A percentile compares a stretch with the other conserved stretches of the same genome.
Evolutionary conservation across 768 basidiomycete species (phyloP).

Genomic region (Tricholoma sp.): DNA sequence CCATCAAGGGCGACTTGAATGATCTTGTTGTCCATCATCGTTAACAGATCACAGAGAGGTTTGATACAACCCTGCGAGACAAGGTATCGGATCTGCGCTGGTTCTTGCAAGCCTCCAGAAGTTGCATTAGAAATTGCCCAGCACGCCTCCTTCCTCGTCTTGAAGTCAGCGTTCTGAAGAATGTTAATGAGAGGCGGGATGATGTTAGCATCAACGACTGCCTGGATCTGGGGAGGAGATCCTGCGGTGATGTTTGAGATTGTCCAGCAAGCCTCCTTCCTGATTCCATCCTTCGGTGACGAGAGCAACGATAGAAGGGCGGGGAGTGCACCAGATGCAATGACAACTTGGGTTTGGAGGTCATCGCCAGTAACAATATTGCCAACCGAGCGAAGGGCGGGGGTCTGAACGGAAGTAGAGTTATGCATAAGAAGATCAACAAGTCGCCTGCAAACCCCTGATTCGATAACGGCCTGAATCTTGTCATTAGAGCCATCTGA

Average conservation of each 20-base stretch:
- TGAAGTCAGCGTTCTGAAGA: conserved; percentile 96
- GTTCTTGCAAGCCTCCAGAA: conserved; percentile 95
- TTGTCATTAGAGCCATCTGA: conserved; percentile 99
- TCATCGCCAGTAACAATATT: conserved; percentile 99
- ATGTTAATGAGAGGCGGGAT: conserved; percentile 98
- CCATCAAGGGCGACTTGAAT: conserved; percentile 98
- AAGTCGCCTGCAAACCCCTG: conserved; percentile 93
- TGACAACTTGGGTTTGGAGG: conserved; percentile 98
- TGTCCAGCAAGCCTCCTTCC: conserved; percentile 99
- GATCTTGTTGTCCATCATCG: conserved; percentile 99
- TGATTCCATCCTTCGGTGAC: conserved; percentile 97
- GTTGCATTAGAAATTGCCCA: conserved; percentile 99
- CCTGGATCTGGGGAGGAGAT: conserved; percentile 93
- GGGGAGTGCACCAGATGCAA: conserved; percentile 94
- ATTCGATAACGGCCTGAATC: conserved; percentile 99
- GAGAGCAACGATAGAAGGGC: conserved; percentile 90
- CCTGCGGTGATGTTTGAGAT: conserved; percentile 99
- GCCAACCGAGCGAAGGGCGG: conserved; percentile 95
- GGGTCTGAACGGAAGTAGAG: conserved; percentile 95
- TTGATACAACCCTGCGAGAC: conserved; percentile 98
- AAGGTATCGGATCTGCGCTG: conserved; percentile 94
- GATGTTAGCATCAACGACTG: conserved; percentile 97
- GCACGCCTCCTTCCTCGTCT: conserved; percentile 98
- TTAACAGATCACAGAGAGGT: conserved; percentile 92
- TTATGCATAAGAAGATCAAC: conserved; percentile 96